Evolutionary conservation across 257 asterid genomes (phyloP), one percentile per base, ranked within the genome.

Genomic region (Nicotiana knightiana): DNA sequence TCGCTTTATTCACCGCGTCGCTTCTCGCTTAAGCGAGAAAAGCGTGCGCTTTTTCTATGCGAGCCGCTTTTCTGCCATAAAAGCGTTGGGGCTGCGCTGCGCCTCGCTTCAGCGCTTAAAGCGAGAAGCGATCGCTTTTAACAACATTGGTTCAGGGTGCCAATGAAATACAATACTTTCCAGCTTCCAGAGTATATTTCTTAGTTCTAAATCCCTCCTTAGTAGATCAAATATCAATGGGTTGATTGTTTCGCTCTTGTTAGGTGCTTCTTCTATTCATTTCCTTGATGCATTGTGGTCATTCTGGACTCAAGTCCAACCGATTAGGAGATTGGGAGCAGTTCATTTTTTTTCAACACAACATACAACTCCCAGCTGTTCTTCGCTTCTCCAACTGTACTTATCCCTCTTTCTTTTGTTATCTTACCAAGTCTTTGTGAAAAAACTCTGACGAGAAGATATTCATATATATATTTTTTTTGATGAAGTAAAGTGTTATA

Each of bases 181-280:
- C 48, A 39, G 48, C 48, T 39, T 39, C 48, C 48, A 39, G 10
- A 10, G 9, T 39, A 0, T 39, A 39, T 39, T 39, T 39, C 48
- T 39, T 39, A 39, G 48, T 39, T 39, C 48, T 6, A 39, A 39
- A 6, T 70, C 58, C 58, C 77, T 70, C 58, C 21, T 39, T 43
- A 21, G 57, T 70, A 39, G 77, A 70, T 70, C 77, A 70, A 70
- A 21, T 70, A 70, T 70, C 26, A 43, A 43, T 70, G 77, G 58
- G 77, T 70, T 43, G 53, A 32, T 16, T 21, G 57, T 39, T 70
- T 43, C 46, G 77, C 77, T 70, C 33, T 67, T 68, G 30, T 21
- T 57, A 70, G 77, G 43, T 39, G n/a, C 17, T 70, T 70, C 58
- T 39, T 70, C 35, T 43, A 43, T 4, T 43, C 12, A 6, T 43